A percentile compares a stretch with the other conserved stretches of the same genome.
Conservation (phyloP, 441 rosid genomes). For the Daphne laureola region DNA sequence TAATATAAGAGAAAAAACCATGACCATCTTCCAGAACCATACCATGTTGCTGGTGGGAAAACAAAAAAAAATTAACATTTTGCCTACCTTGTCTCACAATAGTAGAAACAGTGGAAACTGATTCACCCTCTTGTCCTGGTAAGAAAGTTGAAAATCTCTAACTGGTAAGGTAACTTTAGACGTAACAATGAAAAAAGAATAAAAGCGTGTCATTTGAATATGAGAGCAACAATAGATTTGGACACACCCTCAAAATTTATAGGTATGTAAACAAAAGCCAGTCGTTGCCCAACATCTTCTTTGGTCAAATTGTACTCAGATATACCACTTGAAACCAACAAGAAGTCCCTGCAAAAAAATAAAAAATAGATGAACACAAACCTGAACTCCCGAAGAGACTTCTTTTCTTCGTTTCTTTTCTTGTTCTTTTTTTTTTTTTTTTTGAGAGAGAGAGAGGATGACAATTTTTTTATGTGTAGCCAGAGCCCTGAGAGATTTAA, state of each 20-base stretch:
- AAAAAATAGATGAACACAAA: constrained; percentile 3
- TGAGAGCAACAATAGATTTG: constrained; percentile 9
- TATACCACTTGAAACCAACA: constrained; percentile 65
- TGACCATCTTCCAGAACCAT: too few relatives aligned
- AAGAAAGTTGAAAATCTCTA: constrained; percentile 17
- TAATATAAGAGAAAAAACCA: too few relatives aligned
- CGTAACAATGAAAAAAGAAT: constrained; percentile 11
- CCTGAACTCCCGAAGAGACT: not conserved
- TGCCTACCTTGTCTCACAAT: constrained; percentile 76
- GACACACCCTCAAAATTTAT: constrained; percentile 88
- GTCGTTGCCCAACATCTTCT: constrained; percentile 76
- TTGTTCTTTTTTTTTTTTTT: too few relatives aligned
- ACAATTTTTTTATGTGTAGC: not conserved
- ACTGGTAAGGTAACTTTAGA: constrained; percentile 7
- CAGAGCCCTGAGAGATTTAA: constrained; percentile 12
- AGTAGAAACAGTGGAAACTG: constrained; percentile 53
- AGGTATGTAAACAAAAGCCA: constrained; percentile 84
- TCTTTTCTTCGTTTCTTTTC: too few relatives aligned
- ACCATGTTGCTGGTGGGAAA: too few relatives aligned
- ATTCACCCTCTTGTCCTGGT: constrained; percentile 90
- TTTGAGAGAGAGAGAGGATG: not conserved
- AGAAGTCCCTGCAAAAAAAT: constrained; percentile 52
- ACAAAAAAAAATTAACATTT: not conserved
- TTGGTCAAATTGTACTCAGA: constrained; percentile 75
- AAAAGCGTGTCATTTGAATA: constrained; percentile 6